Evolutionary conservation across 2,329 filamentous ascomycete genomes (phyloP), one percentile per base, ranked within the genome.

Genomic region (Penicillium verrucosum): DNA sequence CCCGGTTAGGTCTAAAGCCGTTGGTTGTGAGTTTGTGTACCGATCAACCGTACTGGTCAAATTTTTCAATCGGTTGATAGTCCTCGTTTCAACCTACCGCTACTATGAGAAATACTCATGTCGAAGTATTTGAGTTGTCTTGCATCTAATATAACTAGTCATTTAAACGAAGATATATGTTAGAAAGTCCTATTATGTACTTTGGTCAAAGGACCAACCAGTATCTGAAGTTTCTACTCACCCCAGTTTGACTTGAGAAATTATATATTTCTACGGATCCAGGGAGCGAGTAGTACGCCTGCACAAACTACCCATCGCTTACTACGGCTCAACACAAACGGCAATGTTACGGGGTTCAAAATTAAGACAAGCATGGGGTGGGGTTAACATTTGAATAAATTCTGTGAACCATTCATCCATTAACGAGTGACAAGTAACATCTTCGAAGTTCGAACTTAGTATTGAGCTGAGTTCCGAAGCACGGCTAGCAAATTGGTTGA

Each of bases 371-470:
- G n/a, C n/a, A 42, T 27, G 1, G 4, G 40, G 14, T 10, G 2
- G 37, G 5, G 21, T 7, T 27, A 37, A 25, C 6, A 36, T 18
- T 27, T 27, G 9, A 27, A 2, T 8, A 25, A 7, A 30, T 16
- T 21, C 12, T 25, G n/a, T 23, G 10, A 18, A 29, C 7, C n/a
- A 43, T 27, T 5, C 16, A 34, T 32, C 10, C 2, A 49, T 16
- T 18, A 54, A 54, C 2, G 51, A 58, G 34, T 29, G 51, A 58
- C 38, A 11, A 56, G 34, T 56, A 46, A 36, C 11, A 54, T 4
- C n/a, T 46, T 25, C 11, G 3, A 47, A n/a, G 21, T 43, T n/a
- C 5, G 14, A 43, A 16, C 32, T n/a, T 7, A 21, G 36, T 18
- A 37, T 8, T 34, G n/a, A 23, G 8, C 18, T 37, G n/a, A 23